Evolutionary conservation across 345 rosid genomes (phyloP), one percentile per base, ranked within the genome.

Genomic region (Carallia brachiata): DNA sequence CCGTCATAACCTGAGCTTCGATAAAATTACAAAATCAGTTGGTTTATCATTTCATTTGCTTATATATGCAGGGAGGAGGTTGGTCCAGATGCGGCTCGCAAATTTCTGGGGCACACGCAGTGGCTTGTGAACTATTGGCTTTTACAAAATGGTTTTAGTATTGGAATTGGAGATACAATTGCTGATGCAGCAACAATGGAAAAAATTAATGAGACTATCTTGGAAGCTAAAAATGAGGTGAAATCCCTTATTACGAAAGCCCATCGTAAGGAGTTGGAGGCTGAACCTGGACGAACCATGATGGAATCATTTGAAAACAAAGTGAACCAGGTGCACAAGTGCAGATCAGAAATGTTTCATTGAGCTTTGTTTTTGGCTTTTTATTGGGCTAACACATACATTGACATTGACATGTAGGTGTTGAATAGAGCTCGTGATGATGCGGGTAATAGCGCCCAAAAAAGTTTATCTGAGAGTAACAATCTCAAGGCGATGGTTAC

Each of bases 91-190:
- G 96, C 98, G 19, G 98, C 98, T 63, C 89, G 98, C 69, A 94
- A 91, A 71, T 94, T 94, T 81, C 86, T 94, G 70, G 98, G 98
- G 48, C 98, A 94, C 71, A 94, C 98, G 5, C 98, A 94, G 71
- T 91, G 98, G 98, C 98, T 91, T 80, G 98, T 94, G 66, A 94
- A 94, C 68, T 94, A 94, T 78, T 94, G 98, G 98, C 93, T 94
- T 77, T 80, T 94, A 78, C 98, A 94, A 81, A 79, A 94, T 70
- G 96, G 76, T 78, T 94, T 94, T 81, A 94, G 95, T 75, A 94
- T 94, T 72, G 98, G 98, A 27, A 94, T 94, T 77, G 98, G 97
- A 62, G 98, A 94, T 82, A 94, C 98, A 7, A 94, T 94, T 75
- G 98, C 98, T 70, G 98, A 94, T 81, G 93, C 97, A 52, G 68